Evolutionary conservation across 2,329 filamentous ascomycete genomes (phyloP).

Genomic region (Aspergillus persii): DNA sequence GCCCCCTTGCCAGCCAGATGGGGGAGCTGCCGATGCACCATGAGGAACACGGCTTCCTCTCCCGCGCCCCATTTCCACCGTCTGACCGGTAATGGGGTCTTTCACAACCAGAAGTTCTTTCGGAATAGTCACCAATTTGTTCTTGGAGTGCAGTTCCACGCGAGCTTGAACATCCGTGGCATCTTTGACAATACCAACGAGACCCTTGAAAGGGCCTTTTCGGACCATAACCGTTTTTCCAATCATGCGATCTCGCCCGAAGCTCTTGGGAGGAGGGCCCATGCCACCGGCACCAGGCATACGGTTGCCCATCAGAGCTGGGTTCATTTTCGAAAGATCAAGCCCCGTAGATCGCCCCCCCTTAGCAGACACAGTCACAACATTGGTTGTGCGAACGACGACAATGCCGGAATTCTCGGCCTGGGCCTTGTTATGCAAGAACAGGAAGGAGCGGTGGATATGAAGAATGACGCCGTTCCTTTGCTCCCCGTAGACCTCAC

Average conservation of each 20-base stretch:
- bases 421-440: constrained; percentile 78
- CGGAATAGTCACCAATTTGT: constrained; percentile 80
- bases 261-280: constrained; percentile 70
- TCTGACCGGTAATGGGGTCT: constrained; percentile 72
- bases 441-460: constrained; percentile 89
- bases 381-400: constrained; percentile 79
- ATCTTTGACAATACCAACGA: constrained; percentile 93
- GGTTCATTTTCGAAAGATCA: constrained; percentile 89
- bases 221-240: constrained; percentile 89
- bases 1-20: constrained; percentile 61
- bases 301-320: constrained; percentile 72
- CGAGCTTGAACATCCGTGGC: constrained; percentile 81
- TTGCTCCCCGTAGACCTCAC: constrained; percentile 81
- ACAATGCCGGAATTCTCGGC: constrained; percentile 89
- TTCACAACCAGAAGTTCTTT: constrained; percentile 82
- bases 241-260: constrained; percentile 77
- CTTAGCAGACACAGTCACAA: constrained; percentile 90
- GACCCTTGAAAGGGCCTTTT: constrained; percentile 85
- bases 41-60: constrained; percentile 45
- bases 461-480: constrained; percentile 87
- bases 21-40: constrained; percentile 47
- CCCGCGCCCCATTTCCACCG: constrained; percentile 67
- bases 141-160: constrained; percentile 91
- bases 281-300: constrained; percentile 46
- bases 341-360: constrained; percentile 75